Evolutionary conservation across 2,329 filamentous ascomycete genomes (phyloP).

Genomic region (Passalora sequoiae): DNA sequence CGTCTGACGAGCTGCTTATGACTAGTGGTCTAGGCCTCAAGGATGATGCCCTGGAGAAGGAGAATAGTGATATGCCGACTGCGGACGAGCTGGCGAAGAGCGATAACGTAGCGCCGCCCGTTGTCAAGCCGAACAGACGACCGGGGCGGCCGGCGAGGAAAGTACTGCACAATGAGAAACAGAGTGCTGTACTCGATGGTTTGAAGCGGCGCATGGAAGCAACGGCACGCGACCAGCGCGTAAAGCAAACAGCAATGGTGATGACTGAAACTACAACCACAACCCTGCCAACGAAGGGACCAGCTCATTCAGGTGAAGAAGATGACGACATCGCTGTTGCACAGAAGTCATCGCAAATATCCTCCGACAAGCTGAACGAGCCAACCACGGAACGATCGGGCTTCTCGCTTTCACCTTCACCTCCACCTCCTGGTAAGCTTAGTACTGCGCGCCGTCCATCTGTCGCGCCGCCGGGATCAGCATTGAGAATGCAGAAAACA

Average conservation of each 20-base stretch:
- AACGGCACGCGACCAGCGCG: slow-evolving; percentile 22
- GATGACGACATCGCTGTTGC: slow-evolving; percentile 7
- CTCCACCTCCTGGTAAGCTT: slow-evolving; percentile 31
- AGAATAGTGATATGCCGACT: slow-evolving; percentile 13
- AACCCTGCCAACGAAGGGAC: slow-evolving; percentile 4
- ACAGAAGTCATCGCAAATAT: too few relatives aligned
- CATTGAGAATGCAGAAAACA: slow-evolving; percentile 41
- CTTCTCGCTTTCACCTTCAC: slow-evolving; percentile 27
- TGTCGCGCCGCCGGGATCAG: slow-evolving; percentile 37
- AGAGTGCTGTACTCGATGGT: slow-evolving; percentile 29
- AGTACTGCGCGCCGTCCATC: slow-evolving; percentile 27
- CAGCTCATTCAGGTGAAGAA: too few relatives aligned
- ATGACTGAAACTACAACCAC: background rate
- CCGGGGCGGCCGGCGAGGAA: slow-evolving; percentile 25
- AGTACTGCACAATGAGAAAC: slow-evolving; percentile 25
- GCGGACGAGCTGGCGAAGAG: slow-evolving; percentile 27
- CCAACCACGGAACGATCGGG: slow-evolving; percentile 15
- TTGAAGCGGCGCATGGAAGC: slow-evolving; percentile 33
- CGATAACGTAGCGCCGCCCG: slow-evolving; percentile 14
- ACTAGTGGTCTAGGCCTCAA: slow-evolving; percentile 24
- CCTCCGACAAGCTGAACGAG: slow-evolving; percentile 5
- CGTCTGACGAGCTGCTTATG: slow-evolving; percentile 28
- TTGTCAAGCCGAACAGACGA: slow-evolving; percentile 18
- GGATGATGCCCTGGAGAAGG: slow-evolving; percentile 3
- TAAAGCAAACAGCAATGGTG: slow-evolving; percentile 11